A percentile compares a stretch with the other conserved stretches of the same genome.
Conservation (phyloP, 176 grass and related monocot species). For the Oryza australiensis region DNA sequence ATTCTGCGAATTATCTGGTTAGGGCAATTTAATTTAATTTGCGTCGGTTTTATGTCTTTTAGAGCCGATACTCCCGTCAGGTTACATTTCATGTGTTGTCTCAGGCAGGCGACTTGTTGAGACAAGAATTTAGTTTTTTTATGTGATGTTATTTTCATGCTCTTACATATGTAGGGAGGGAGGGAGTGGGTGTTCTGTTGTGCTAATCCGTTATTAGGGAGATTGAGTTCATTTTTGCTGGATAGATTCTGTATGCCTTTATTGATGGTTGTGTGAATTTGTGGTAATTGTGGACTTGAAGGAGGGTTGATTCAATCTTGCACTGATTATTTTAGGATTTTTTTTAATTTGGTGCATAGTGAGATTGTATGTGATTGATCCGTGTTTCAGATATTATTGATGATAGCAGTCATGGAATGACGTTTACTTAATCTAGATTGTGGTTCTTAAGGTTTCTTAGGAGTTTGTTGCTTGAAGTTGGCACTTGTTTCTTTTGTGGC, state of each 20-base stretch:
- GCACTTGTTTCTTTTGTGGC: not conserved
- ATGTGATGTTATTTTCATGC: too few relatives aligned
- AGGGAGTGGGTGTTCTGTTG: not conserved
- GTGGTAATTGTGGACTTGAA: not conserved
- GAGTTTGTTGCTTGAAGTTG: not conserved
- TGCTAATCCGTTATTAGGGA: not conserved
- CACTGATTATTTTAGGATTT: not conserved
- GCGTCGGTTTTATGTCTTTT: not conserved
- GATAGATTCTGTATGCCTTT: not conserved
- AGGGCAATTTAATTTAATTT: not conserved
- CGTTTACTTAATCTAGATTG: not conserved
- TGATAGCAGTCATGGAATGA: not conserved
- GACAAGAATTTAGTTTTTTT: too few relatives aligned
- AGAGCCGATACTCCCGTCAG: not conserved
- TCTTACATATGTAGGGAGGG: too few relatives aligned
- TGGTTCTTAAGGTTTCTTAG: not conserved
- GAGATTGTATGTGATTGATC: not conserved
- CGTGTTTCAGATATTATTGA: not conserved
- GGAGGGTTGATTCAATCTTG: not conserved
- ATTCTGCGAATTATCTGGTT: not conserved
- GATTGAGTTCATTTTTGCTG: not conserved
- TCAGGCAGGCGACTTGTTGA: too few relatives aligned
- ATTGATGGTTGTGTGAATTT: not conserved
- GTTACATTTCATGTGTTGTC: not conserved
- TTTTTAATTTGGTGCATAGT: not conserved